These are phyloP conservation scores for Diutina scorzettiae DNA, from an alignment of 1,139 yeast genomes.

Conservation along the genomic window DNA sequence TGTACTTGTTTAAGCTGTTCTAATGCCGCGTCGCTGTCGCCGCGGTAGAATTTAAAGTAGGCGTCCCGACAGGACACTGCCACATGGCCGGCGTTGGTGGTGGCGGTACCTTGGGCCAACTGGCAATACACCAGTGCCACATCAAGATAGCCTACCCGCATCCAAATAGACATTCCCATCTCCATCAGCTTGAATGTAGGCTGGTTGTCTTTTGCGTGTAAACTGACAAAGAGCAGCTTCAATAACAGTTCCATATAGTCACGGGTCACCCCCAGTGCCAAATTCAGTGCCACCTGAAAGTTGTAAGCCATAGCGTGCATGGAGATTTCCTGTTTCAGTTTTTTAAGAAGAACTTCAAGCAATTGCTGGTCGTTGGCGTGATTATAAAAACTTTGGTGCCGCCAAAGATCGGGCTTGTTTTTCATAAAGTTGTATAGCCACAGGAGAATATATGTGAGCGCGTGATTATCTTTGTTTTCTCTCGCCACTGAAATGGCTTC, in stretches of 20 bases:
- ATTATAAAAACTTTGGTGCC: constrained; percentile 25
- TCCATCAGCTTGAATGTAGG: neutral
- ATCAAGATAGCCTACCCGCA: neutral
- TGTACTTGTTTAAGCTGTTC: neutral
- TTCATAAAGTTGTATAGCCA: constrained; percentile 70
- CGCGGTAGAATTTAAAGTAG: neutral
- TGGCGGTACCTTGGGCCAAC: neutral
- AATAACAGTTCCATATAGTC: constrained; percentile 1
- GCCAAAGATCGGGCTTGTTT: constrained; percentile 49
- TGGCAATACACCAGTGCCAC: neutral
- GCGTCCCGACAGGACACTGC: neutral
- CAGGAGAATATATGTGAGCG: constrained; percentile 64
- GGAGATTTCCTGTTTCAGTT: constrained; percentile 13
- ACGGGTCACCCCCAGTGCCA: neutral
- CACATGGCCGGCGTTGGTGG: neutral
- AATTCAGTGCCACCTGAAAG: neutral
- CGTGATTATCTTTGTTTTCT: constrained; percentile 66
- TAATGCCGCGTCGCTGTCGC: neutral
- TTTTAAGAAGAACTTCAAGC: constrained; percentile 47
- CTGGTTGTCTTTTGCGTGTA: neutral
- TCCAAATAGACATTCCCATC: neutral
- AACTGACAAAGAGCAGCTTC: neutral
- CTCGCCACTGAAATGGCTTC: constrained; percentile 86
- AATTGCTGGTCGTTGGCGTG: constrained; percentile 41
- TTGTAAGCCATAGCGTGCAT: neutral